phyloP scores from a whole-genome alignment of 1,284 basidiomycete genomes.

The Sphagnurus paluster region DNA sequence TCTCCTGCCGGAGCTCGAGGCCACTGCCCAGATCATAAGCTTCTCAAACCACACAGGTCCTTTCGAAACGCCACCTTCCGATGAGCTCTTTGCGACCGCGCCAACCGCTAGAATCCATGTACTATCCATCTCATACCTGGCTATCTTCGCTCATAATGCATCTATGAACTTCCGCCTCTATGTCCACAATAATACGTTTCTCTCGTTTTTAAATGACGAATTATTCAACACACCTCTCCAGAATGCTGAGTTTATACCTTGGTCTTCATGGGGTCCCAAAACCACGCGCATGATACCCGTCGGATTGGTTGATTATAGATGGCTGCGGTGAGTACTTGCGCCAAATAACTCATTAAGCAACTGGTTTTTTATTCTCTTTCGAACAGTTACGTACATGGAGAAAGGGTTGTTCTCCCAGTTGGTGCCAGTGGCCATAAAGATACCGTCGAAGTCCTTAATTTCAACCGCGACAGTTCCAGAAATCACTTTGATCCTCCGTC shows the following conservation, averaged over 20 bases:
- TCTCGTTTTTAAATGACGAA: conserved; percentile 26
- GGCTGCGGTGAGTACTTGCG: conserved; percentile 35
- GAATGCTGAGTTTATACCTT: conserved; percentile 25
- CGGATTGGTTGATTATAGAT: conserved; percentile 29
- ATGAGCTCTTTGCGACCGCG: conserved; percentile 36
- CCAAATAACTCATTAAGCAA: not conserved
- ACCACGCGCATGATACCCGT: conserved; percentile 41
- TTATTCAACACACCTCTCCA: not conserved
- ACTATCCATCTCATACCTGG: conserved; percentile 31
- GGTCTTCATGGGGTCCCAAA: conserved; percentile 47
- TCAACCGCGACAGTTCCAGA: conserved; percentile 15
- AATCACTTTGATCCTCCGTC: conserved; percentile 5
- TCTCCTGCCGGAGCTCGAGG: conserved; percentile 30
- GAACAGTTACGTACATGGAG: conserved; percentile 22
- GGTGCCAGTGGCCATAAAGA: not conserved
- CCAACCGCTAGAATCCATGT: conserved; percentile 45
- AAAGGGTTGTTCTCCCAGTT: conserved; percentile 20
- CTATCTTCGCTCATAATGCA: conserved; percentile 5
- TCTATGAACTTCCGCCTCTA: conserved; percentile 30
- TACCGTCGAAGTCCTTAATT: conserved; percentile 20
- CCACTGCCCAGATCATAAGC: conserved; percentile 16
- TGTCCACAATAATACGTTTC: conserved; percentile 36
- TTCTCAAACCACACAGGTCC: conserved; percentile 34
- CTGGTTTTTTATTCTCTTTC: not conserved
- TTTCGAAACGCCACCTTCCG: conserved; percentile 35